phyloP scores from a whole-genome alignment of 495 filamentous ascomycete genomes.

The Rhypophila decipiens region DNA sequence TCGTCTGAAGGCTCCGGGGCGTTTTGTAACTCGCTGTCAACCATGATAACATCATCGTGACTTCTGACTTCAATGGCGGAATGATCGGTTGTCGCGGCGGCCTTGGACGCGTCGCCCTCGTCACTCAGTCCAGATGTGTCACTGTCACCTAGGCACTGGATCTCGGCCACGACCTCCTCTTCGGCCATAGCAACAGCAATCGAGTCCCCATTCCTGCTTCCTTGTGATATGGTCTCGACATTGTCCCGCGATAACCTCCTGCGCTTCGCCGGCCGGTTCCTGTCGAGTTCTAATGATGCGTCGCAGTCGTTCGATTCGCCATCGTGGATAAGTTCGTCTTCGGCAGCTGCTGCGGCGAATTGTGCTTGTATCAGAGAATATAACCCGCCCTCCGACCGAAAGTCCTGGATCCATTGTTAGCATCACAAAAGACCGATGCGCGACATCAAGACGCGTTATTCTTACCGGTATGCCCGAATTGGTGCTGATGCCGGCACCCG shows the following conservation, averaged over 20 bases:
- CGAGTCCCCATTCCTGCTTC: not conserved
- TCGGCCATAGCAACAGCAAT: not conserved
- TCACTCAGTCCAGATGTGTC: no score
- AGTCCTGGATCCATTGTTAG: constrained; percentile 49
- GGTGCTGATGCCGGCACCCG: constrained; percentile 66
- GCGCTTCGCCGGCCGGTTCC: constrained; percentile 37
- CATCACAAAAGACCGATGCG: no score
- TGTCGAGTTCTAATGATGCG: constrained; percentile 2
- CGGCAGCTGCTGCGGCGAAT: constrained; percentile 43
- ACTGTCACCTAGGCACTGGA: no score
- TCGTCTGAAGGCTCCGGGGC: no score
- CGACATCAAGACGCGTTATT: constrained; percentile 15
- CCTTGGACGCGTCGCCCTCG: no score
- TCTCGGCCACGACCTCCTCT: no score
- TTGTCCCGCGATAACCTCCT: constrained; percentile 25
- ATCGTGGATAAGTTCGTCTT: constrained; percentile 8
- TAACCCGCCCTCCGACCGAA: constrained; percentile 62
- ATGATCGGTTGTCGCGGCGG: no score
- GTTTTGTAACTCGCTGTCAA: no score
- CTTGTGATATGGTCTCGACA: constrained; percentile 7
- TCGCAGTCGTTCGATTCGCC: constrained; percentile 12
- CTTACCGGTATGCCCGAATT: constrained; percentile 67
- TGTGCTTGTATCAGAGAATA: constrained; percentile 63
- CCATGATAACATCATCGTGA: no score
- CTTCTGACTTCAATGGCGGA: no score